These are phyloP conservation scores for Euphorbia schlechtendalii DNA, from an alignment of 441 rosid species.

Conservation along the genomic window DNA sequence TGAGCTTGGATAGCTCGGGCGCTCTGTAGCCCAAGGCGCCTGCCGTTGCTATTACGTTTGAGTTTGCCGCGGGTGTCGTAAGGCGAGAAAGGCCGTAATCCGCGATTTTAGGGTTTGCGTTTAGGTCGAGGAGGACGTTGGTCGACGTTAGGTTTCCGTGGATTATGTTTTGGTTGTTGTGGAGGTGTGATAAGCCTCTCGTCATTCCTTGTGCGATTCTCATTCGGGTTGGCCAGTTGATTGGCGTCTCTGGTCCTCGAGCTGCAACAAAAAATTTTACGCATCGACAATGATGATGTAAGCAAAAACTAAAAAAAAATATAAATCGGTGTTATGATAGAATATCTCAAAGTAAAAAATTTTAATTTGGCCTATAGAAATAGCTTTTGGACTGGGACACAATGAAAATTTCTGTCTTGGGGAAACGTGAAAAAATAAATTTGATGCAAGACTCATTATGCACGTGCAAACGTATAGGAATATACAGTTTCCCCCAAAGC, in stretches of 20 bases:
- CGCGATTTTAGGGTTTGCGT: slow-evolving; percentile 41
- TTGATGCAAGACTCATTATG: no score
- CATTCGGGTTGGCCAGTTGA: slow-evolving; percentile 70
- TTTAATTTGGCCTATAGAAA: no score
- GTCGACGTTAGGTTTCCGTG: slow-evolving; percentile 76
- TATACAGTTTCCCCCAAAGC: no score
- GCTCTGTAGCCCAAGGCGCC: slow-evolving; percentile 74
- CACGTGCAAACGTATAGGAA: no score
- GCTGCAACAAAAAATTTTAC: no score
- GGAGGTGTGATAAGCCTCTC: slow-evolving; percentile 52
- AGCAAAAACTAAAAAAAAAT: no score
- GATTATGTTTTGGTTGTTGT: slow-evolving; percentile 49
- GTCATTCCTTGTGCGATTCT: slow-evolving; percentile 54
- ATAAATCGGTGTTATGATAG: no score
- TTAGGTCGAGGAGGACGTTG: slow-evolving; percentile 60
- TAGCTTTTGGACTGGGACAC: no score
- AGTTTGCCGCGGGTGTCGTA: slow-evolving; percentile 61
- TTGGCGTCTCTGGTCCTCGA: slow-evolving; percentile 52
- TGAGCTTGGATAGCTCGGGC: slow-evolving; percentile 72
- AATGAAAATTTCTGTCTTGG: no score
- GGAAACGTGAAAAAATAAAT: no score
- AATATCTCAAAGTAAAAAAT: no score
- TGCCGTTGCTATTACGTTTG: slow-evolving; percentile 69
- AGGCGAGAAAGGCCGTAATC: slow-evolving; percentile 70
- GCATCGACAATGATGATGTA: no score